A percentile compares a stretch with the other conserved stretches of the same genome.
These are phyloP conservation scores for Coprinopsis marcescibilis DNA, from an alignment of 768 basidiomycete species.

Conservation along the genomic window DNA sequence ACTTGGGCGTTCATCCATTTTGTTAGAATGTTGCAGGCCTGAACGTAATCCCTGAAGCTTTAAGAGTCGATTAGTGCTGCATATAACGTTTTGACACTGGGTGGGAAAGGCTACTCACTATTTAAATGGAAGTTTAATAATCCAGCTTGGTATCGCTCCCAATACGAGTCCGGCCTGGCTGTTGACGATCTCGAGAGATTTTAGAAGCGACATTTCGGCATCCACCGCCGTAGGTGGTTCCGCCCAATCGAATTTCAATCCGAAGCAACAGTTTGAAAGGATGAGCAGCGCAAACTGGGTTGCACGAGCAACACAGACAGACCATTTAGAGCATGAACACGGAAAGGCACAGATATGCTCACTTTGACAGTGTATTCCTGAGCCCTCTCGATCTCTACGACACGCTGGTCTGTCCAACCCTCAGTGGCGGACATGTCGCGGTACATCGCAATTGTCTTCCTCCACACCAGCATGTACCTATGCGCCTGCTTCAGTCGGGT, in stretches of 20 bases:
- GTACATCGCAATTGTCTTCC: slow-evolving; percentile 28
- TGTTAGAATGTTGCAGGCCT: background rate
- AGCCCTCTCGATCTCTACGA: slow-evolving; percentile 23
- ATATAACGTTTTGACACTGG: background rate
- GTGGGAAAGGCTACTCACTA: slow-evolving; percentile 19
- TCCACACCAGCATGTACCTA: slow-evolving; percentile 39
- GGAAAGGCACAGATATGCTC: background rate
- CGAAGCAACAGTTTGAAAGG: too few relatives aligned
- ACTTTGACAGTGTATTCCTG: slow-evolving; percentile 35
- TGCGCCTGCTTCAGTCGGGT: too few relatives aligned
- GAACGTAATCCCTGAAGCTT: background rate
- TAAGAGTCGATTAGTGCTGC: background rate
- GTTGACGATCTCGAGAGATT: slow-evolving; percentile 29
- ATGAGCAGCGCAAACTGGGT: too few relatives aligned
- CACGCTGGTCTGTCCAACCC: slow-evolving; percentile 26
- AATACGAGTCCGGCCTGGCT: slow-evolving; percentile 22
- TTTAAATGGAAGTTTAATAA: slow-evolving; percentile 28
- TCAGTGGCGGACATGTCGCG: slow-evolving; percentile 33
- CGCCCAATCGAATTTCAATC: too few relatives aligned
- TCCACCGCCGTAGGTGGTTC: too few relatives aligned
- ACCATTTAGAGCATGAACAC: slow-evolving; percentile 8
- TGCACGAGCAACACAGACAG: background rate
- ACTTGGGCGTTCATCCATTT: slow-evolving; percentile 21
- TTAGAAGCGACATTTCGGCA: slow-evolving; percentile 32
- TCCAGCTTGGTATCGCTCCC: slow-evolving; percentile 31